Conservation (phyloP, 345 rosid genomes). For the Eucalyptus polybractea region DNA sequence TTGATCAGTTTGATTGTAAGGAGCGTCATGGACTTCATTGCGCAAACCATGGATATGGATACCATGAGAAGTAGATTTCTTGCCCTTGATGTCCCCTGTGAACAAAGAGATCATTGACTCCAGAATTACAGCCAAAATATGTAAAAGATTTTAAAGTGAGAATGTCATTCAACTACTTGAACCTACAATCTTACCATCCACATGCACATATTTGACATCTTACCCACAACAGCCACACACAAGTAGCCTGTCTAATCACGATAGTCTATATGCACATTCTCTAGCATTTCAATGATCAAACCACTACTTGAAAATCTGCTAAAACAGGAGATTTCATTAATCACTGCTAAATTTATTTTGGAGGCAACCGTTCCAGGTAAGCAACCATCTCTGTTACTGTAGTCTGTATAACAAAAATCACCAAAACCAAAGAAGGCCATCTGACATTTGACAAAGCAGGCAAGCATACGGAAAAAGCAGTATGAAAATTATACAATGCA, state of each 20-base stretch:
- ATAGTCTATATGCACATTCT: neutral
- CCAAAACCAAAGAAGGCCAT: neutral
- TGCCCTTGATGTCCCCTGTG: constrained; percentile 42
- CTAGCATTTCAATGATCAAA: neutral
- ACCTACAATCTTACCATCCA: neutral
- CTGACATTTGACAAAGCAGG: neutral
- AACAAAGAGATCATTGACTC: neutral
- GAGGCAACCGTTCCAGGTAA: neutral
- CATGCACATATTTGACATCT: neutral
- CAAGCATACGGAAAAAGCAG: neutral
- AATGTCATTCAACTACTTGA: neutral
- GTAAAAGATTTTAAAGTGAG: neutral
- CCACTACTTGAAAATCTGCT: neutral
- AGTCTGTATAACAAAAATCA: neutral
- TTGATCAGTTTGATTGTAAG: constrained; percentile 27
- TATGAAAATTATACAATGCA: neutral
- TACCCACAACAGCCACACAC: neutral
- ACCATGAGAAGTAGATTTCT: constrained; percentile 24
- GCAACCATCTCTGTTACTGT: neutral
- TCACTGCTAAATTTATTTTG: neutral
- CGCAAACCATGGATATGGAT: constrained; percentile 20
- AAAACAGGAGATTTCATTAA: neutral
- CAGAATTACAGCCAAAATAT: neutral
- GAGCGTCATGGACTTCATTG: constrained; percentile 27
- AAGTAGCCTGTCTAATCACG: neutral